phyloP scores from a whole-genome alignment of 139 green algal genomes.

The Chlorella ohadii region DNA sequence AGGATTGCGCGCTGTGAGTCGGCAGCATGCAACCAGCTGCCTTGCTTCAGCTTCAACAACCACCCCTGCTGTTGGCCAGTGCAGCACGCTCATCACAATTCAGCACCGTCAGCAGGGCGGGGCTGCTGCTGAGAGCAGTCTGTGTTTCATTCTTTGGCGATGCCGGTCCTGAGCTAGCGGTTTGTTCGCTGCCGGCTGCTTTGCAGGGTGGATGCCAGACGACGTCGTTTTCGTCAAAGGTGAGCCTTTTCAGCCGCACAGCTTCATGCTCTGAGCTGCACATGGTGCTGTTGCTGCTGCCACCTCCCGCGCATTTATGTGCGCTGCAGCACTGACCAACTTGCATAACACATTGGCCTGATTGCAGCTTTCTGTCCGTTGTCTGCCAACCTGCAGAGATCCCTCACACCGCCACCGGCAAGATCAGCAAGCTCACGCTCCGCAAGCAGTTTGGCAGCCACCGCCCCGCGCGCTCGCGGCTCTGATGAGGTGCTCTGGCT shows the following conservation, averaged over 20 bases:
- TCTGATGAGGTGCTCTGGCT: neutral
- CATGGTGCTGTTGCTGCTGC: no score
- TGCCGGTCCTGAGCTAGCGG: no score
- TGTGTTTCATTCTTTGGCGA: no score
- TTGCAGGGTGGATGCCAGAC: slow-evolving; percentile 65
- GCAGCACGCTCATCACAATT: no score
- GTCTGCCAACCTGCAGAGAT: slow-evolving; percentile 51
- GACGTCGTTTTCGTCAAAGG: slow-evolving; percentile 72
- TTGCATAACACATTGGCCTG: no score
- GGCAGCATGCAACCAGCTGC: neutral
- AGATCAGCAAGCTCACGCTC: slow-evolving; percentile 79
- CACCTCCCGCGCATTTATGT: no score
- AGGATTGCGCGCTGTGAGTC: slow-evolving; percentile 45
- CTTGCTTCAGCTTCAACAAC: neutral
- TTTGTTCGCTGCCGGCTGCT: no score
- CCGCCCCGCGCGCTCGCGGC: neutral
- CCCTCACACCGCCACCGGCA: slow-evolving; percentile 81
- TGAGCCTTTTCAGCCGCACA: neutral
- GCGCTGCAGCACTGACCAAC: no score
- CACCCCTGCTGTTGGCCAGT: slow-evolving; percentile 44
- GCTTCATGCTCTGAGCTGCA: no score
- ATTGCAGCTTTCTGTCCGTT: no score
- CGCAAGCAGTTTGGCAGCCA: slow-evolving; percentile 60
- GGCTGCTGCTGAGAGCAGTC: no score
- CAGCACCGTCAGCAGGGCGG: no score